Base-by-base conservation (phyloP, 225 moss, liverwort and hornwort genomes). In the Pseudoscleropodium purum region DNA sequence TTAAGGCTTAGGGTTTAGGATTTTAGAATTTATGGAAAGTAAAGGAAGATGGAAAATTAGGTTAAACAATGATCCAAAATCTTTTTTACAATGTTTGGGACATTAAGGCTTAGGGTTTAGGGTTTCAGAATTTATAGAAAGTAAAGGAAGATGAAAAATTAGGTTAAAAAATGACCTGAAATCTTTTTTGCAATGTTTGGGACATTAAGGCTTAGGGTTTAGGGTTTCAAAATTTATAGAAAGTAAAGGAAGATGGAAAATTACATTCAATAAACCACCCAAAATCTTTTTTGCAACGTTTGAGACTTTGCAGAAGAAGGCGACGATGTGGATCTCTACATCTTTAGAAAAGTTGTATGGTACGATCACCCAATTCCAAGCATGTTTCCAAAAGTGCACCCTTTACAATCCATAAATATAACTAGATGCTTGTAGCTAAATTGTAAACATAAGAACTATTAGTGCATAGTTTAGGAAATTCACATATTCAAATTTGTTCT, bases 381-480 rank as follows among this genome's bases (percentile, higher is more conserved):
- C 12, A 49, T 49, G 12, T 49, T 75, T 2, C 11, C 7, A 49
- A 11, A 27, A 47, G 3, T 34, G 20, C 11, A 15, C 51, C 51
- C 1, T 76, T 0, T 14, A 14, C 13, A 76, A 51, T 75, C 0
- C 4, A 33, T 1, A 51, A 11, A 21, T 59, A 34, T 23, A 52
- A 77, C 9, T 23, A 77, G 36, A 52, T 36, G 20, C 2, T 51
- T 16, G 1, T 75, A 1, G 75, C 2, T 31, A 4, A 49, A 52
- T 77, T 52, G 52, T 52, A 0, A 51, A 23, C 2, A 34, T 15
- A 23, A 8, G 21, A 13, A 52, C 20, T 3, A 49, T 33, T 3
- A 8, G 0, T 2, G 2, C 2, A 36, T 2, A 3, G 2, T 36
- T 52, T 15, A 21, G 9, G 3, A 52, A 77, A 52, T 36, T 23